Evolutionary conservation across 495 filamentous ascomycete genomes (phyloP).

Genomic region (Xylaria castorea): DNA sequence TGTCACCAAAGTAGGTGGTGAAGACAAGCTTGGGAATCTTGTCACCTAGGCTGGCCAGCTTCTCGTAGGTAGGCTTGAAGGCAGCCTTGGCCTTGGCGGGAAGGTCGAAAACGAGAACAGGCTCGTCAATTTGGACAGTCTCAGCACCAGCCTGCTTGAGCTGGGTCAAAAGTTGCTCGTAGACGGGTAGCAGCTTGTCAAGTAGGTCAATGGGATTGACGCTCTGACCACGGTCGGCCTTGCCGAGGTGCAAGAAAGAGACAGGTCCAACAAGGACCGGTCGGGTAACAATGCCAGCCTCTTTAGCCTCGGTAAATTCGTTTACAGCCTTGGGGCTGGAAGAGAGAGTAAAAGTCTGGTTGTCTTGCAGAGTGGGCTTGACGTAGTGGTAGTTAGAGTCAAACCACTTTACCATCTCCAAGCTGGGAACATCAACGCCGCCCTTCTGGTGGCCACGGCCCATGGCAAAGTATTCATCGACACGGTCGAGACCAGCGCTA

Average conservation of each 20-base stretch:
- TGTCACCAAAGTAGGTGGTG: conserved; percentile 98
- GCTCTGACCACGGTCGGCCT: conserved; percentile 92
- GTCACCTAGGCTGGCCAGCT: conserved; percentile 74
- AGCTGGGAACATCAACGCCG: conserved; percentile 87
- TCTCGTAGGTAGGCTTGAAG: conserved; percentile 97
- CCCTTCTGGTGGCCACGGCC: conserved; percentile 95
- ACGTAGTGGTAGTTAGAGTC: conserved; percentile 99
- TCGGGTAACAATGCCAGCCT: conserved; percentile 87
- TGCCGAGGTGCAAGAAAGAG: conserved; percentile 93
- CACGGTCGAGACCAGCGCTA: conserved; percentile 78
- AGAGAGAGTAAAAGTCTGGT: conserved; percentile 90
- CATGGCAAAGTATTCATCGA: conserved; percentile 99
- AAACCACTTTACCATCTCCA: conserved; percentile 99
- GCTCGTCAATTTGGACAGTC: conserved; percentile 97
- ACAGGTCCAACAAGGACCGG: conserved; percentile 95
- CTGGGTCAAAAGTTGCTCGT: conserved; percentile 85
- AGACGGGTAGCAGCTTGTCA: conserved; percentile 88
- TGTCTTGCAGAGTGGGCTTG: conserved; percentile 95
- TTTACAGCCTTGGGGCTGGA: conserved; percentile 88
- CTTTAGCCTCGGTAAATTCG: conserved; percentile 97
- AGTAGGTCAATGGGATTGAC: conserved; percentile 93
- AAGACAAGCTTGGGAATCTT: conserved; percentile 82
- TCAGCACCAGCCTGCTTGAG: conserved; percentile 96
- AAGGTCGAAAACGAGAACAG: conserved; percentile 92
- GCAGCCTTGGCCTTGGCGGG: conserved; percentile 86